phyloP scores from a whole-genome alignment of 1,139 yeast genomes.

The Blastobotrys apis region DNA sequence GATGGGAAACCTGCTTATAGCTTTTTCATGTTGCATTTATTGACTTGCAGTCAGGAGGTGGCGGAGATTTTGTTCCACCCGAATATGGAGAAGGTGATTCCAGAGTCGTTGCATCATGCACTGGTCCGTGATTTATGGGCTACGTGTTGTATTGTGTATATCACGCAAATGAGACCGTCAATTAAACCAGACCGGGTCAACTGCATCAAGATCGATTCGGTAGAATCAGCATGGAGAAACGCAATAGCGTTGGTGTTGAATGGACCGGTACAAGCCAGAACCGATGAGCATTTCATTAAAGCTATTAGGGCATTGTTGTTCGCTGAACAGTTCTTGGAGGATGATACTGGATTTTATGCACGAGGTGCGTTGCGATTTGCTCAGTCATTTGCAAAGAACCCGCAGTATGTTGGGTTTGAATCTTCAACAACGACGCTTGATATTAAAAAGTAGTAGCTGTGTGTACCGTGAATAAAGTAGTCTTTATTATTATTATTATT shows the following conservation, averaged over 20 bases:
- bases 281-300: slow-evolving; percentile 28
- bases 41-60: slow-evolving; percentile 32
- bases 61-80: slow-evolving; percentile 25
- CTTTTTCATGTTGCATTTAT: slow-evolving; percentile 31
- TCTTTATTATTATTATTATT: background rate
- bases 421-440: background rate
- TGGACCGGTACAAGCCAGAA: slow-evolving; percentile 12
- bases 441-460: background rate
- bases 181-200: slow-evolving; percentile 20
- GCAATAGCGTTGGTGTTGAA: slow-evolving; percentile 21
- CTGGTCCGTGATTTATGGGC: slow-evolving; percentile 25
- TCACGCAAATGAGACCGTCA: slow-evolving; percentile 25
- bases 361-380: slow-evolving; percentile 25
- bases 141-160: slow-evolving; percentile 22
- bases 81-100: slow-evolving; percentile 18
- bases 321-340: slow-evolving; percentile 21
- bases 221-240: slow-evolving; percentile 22
- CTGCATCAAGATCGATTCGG: slow-evolving; percentile 11
- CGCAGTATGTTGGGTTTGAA: slow-evolving; percentile 15
- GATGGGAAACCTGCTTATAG: slow-evolving; percentile 26
- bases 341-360: slow-evolving; percentile 23
- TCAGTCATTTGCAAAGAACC: slow-evolving; percentile 9
- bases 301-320: slow-evolving; percentile 29
- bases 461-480: background rate
- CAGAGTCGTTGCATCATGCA: slow-evolving; percentile 15